Conservation (phyloP, 129 eudicot genomes). For the Centella asiatica region DNA sequence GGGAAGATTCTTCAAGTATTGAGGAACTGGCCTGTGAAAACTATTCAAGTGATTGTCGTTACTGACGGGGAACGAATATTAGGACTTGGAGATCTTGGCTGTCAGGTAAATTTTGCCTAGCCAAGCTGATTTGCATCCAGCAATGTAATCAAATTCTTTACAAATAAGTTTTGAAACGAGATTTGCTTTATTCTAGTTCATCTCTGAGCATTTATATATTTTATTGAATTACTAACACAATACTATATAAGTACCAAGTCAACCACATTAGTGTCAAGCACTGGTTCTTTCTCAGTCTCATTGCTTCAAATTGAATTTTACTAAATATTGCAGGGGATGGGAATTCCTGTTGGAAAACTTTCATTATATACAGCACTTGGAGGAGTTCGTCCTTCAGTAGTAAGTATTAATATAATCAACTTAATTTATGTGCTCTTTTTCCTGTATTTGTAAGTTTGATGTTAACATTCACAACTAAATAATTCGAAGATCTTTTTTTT, state of each 20-base stretch:
- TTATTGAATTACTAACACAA: background rate
- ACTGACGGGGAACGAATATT: constrained; percentile 92
- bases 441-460: background rate
- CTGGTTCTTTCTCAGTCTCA: no score
- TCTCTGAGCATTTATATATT: no score
- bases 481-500: no score
- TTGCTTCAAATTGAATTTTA: background rate
- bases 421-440: background rate
- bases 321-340: constrained; percentile 62
- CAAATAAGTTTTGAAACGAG: background rate
- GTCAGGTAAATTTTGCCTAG: constrained; percentile 47
- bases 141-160: background rate
- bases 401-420: constrained; percentile 22
- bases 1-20: constrained; percentile 73
- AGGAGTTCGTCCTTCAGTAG: constrained; percentile 92
- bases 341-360: constrained; percentile 94
- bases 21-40: constrained; percentile 78
- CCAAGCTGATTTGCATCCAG: background rate
- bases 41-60: constrained; percentile 80
- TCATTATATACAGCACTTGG: constrained; percentile 87
- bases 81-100: constrained; percentile 92
- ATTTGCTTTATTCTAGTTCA: no score
- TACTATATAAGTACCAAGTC: no score
- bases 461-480: no score
- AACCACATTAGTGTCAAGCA: background rate